Evolutionary conservation across 2,329 filamentous ascomycete species (phyloP), one percentile per base, ranked within the genome.

Genomic region (Neofusicoccum cordaticola): DNA sequence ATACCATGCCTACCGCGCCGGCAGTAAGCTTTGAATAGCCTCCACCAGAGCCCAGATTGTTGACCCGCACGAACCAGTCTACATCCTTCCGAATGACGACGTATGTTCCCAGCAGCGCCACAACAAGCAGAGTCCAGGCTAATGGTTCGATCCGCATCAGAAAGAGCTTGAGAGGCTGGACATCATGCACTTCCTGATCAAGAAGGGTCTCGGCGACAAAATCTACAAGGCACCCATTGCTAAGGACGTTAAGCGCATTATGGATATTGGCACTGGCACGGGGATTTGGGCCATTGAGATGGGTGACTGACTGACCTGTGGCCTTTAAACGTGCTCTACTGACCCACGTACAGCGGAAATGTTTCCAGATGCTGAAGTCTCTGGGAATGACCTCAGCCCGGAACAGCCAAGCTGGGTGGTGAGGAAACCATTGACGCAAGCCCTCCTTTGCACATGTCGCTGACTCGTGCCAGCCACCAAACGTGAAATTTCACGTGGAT

Each of bases 401-500:
- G 80, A 82, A 45, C 82, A 85, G 68, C 82, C 82, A 2, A 74
- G 74, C 42, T 76, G 51, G 56, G 72, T 77, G 11, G 47, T 53
- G 13, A 27, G 60, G 44, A 27, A 15, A 51, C 22, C 15, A 52
- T 12, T 2, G 69, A 68, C 7, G 12, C 35, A n/a, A 8, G 8
- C 15, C 34, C 34, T 27, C 11, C 7, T 31, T 7, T 31, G 4
- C 27, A 7, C n/a, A 7, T 39, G 7, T 15, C 19, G 9, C 2
- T 19, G 31, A 8, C 31, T 42, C 31, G 17, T 35, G n/a, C 45
- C 17, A 12, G 8, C 87, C 86, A 15, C 80, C 83, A 11, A 89
- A 89, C 70, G 80, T 86, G n/a, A 80, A 79, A 7, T 88, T 88
- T 75, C 78, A 87, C 65, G 81, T 90, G 9, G 87, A 89, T 69